These are phyloP conservation scores for Carallia brachiata DNA, from an alignment of 345 rosid genomes.

Conservation along the genomic window DNA sequence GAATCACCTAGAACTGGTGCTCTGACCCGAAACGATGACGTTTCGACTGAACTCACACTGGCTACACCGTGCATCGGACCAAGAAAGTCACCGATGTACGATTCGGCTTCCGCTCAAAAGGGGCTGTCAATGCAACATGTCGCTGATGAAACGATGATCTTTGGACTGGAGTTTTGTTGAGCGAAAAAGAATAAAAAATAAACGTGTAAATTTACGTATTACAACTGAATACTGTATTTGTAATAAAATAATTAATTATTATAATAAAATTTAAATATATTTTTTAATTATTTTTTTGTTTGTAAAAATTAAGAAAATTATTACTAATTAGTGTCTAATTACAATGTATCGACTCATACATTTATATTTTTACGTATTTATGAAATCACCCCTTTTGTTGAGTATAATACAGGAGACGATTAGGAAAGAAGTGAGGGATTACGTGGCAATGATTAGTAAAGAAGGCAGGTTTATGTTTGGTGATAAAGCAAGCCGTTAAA, in stretches of 20 bases:
- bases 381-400: neutral
- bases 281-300: too few species aligned
- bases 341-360: too few species aligned
- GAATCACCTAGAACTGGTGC: neutral
- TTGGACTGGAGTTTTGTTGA: neutral
- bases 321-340: too few species aligned
- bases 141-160: constrained; percentile 2
- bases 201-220: too few species aligned
- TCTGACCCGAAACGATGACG: neutral
- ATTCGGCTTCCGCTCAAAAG: neutral
- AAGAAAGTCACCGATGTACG: neutral
- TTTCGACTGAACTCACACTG: constrained; percentile 20
- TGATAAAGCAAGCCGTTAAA: too few species aligned
- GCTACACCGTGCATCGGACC: neutral
- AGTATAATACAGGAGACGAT: constrained; percentile 19
- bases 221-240: too few species aligned
- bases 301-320: too few species aligned
- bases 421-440: constrained; percentile 19
- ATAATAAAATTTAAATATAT: too few species aligned
- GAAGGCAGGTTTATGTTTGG: neutral
- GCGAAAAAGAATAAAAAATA: too few species aligned
- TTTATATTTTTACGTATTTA: too few species aligned
- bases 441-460: constrained; percentile 8
- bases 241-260: too few species aligned
- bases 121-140: neutral